phyloP scores from a whole-genome alignment of 108 stramenopile species.

The Cyclotella cryptica region DNA sequence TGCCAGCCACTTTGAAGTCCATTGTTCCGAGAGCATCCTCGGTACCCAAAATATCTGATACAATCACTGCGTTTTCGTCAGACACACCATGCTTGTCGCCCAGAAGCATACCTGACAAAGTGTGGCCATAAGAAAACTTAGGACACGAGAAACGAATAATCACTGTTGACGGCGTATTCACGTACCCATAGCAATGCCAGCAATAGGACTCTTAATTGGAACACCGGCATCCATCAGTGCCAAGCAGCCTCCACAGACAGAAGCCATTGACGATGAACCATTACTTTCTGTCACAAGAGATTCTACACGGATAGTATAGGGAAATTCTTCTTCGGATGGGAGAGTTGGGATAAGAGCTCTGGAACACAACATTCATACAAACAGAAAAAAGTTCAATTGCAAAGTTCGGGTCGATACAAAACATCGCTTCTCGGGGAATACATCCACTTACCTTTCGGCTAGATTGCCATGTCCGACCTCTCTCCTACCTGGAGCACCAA shows the following conservation, averaged over 20 bases:
- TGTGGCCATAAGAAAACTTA: background rate
- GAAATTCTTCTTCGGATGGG: slow-evolving; percentile 76
- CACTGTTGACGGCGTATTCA: background rate
- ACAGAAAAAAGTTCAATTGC: background rate
- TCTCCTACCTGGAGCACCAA: slow-evolving; percentile 88
- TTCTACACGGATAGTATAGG: slow-evolving; percentile 86
- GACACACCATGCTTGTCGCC: slow-evolving; percentile 72
- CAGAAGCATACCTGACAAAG: slow-evolving; percentile 59
- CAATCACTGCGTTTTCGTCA: slow-evolving; percentile 78
- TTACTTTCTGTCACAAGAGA: slow-evolving; percentile 88
- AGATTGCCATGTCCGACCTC: slow-evolving; percentile 92
- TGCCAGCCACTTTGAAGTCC: slow-evolving; percentile 92
- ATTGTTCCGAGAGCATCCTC: slow-evolving; percentile 90
- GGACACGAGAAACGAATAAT: background rate
- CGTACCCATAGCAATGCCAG: slow-evolving; percentile 88
- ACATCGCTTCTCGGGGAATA: background rate
- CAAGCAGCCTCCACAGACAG: slow-evolving; percentile 92
- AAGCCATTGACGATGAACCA: slow-evolving; percentile 88
- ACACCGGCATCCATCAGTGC: slow-evolving; percentile 97
- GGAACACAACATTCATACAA: background rate
- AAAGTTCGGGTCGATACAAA: background rate
- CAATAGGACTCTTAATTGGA: slow-evolving; percentile 78
- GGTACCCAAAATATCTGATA: slow-evolving; percentile 87
- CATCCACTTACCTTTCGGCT: slow-evolving; percentile 66
- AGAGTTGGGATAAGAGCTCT: slow-evolving; percentile 75